Percentiles rank a stretch among this genome's conserved stretches.
Evolutionary conservation across 2,329 filamentous ascomycete species (phyloP).

Genomic region (Xylaria sp.): DNA sequence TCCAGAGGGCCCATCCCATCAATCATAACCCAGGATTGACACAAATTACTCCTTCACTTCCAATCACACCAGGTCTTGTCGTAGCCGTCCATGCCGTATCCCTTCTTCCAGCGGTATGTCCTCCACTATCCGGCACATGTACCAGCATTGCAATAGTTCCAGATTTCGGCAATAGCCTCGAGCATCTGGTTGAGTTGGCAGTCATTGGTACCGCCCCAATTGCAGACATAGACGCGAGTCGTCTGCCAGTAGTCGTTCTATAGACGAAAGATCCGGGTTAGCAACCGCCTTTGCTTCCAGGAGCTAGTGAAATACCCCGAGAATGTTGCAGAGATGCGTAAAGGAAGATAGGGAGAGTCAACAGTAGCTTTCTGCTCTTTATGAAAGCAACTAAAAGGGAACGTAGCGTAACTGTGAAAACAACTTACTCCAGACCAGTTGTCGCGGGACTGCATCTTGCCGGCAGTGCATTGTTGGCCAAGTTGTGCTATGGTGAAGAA

Average conservation of each 20-base stretch:
- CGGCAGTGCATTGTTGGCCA: background rate
- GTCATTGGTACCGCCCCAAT: constrained; percentile 14
- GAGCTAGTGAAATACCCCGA: background rate
- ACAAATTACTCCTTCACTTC: background rate
- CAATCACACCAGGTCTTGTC: constrained; percentile 9
- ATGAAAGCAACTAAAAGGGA: background rate
- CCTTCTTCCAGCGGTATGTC: constrained; percentile 13
- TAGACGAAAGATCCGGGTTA: background rate
- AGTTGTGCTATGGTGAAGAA: constrained; percentile 5
- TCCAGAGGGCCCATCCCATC: background rate
- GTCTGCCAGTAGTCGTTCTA: constrained; percentile 9
- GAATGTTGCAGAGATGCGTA: too few species aligned
- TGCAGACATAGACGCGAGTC: constrained; percentile 20
- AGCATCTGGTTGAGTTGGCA: constrained; percentile 14
- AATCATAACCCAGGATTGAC: background rate
- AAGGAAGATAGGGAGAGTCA: background rate
- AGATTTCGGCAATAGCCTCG: constrained; percentile 22
- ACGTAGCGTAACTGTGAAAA: background rate
- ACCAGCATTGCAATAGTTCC: constrained; percentile 12
- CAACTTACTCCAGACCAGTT: constrained; percentile 12
- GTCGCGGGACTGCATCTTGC: constrained; percentile 6
- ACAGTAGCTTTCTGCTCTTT: background rate
- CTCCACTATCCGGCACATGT: constrained; percentile 8
- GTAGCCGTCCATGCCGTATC: constrained; percentile 9
- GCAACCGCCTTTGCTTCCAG: background rate